Percentiles rank a stretch among this genome's conserved stretches.
phyloP scores from a whole-genome alignment of 352 stramenopile species.

The Phytophthora capsici region DNA sequence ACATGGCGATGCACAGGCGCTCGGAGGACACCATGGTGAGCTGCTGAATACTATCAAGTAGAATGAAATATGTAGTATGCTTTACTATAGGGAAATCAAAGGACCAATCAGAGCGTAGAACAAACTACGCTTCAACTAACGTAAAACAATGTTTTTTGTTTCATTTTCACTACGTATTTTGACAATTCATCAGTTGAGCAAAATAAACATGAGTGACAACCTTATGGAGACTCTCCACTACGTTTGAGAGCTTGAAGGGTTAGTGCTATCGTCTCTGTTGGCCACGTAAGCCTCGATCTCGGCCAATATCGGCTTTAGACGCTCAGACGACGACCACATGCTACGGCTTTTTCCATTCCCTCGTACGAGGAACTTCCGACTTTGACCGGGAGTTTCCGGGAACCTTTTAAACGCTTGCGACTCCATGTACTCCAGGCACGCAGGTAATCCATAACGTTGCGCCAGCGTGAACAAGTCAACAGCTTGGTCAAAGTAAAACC shows the following conservation, averaged over 20 bases:
- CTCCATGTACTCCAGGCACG: slow-evolving; percentile 37
- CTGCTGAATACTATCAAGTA: no score
- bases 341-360: slow-evolving; percentile 31
- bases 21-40: background rate
- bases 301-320: slow-evolving; percentile 11
- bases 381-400: slow-evolving; percentile 8
- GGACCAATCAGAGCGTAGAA: no score
- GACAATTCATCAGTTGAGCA: no score
- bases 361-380: background rate
- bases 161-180: no score
- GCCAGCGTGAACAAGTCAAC: slow-evolving; percentile 29
- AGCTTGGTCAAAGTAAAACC: slow-evolving; percentile 31
- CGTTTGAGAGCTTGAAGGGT: background rate
- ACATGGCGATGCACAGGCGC: slow-evolving; percentile 86
- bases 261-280: background rate
- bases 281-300: slow-evolving; percentile 25
- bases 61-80: no score
- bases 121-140: no score
- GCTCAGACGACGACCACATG: slow-evolving; percentile 38
- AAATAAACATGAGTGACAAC: no score
- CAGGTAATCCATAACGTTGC: slow-evolving; percentile 10
- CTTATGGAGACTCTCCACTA: no score
- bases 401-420: slow-evolving; percentile 27
- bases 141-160: no score
- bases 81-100: no score